Percentiles rank a stretch among this genome's conserved stretches.
Evolutionary conservation across 768 basidiomycete species (phyloP).

Genomic region (Auricularia sp.): DNA sequence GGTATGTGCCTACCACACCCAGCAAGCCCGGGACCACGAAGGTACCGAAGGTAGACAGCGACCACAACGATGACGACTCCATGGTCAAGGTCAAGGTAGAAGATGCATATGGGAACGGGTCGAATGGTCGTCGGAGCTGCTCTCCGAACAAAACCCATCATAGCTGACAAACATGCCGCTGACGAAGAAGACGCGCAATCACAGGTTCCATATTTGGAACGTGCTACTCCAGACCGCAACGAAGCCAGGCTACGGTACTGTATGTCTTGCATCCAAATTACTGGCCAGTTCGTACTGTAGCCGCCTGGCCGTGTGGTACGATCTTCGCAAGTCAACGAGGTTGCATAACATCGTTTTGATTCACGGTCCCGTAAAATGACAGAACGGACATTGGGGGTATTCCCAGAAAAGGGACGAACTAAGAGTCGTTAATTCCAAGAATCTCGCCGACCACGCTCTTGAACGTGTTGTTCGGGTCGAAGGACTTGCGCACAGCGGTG

Average conservation of each 20-base stretch:
- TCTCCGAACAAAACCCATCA: not conserved
- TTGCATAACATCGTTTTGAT: not conserved
- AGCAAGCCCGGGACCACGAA: not conserved
- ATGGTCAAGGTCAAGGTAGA: not conserved
- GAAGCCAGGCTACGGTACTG: no score
- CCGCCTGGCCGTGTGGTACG: no score
- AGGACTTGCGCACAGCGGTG: not conserved
- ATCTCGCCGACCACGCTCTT: slow-evolving; percentile 1
- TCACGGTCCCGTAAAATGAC: not conserved
- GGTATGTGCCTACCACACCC: not conserved
- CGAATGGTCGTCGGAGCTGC: not conserved
- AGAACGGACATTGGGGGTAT: not conserved
- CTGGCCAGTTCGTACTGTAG: no score
- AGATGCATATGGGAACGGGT: not conserved
- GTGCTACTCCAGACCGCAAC: no score
- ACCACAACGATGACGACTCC: not conserved
- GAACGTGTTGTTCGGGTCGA: slow-evolving; percentile 2
- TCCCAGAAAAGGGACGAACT: not conserved
- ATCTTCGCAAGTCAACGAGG: not conserved
- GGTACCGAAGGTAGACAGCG: not conserved
- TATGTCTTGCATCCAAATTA: no score
- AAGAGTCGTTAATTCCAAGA: not conserved
- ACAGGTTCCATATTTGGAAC: no score
- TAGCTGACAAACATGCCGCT: not conserved
- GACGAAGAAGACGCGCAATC: no score